These are phyloP conservation scores for Tricholoma bakamatsutake DNA, from an alignment of 768 basidiomycete genomes.

Conservation along the genomic window DNA sequence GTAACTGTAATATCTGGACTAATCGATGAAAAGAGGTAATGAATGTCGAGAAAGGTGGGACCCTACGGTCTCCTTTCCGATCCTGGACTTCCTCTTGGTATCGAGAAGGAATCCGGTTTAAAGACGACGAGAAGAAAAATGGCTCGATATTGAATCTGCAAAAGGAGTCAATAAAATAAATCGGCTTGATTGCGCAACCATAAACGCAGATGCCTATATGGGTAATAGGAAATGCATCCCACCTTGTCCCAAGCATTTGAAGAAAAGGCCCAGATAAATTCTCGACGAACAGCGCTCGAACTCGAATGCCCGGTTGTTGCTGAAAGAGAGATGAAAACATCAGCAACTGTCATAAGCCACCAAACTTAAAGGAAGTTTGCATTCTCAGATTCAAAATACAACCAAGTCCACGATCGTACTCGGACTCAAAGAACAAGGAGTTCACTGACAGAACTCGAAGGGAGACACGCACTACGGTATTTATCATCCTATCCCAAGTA, in stretches of 20 bases:
- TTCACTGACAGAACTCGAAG: background rate
- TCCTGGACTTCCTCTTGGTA: constrained; percentile 44
- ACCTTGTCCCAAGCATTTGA: constrained; percentile 59
- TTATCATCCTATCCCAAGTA: constrained; percentile 33
- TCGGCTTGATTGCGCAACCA: background rate
- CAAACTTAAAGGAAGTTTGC: too few relatives aligned
- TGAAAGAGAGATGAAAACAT: constrained; percentile 10
- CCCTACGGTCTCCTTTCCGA: constrained; percentile 47
- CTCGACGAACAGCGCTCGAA: constrained; percentile 50
- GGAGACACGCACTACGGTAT: constrained; percentile 26
- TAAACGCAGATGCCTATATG: background rate
- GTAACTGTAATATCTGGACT: constrained; percentile 52
- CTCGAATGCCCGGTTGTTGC: constrained; percentile 32
- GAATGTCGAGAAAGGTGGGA: background rate
- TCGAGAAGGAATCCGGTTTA: constrained; percentile 64
- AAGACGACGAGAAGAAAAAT: constrained; percentile 62
- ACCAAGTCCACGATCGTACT: too few relatives aligned
- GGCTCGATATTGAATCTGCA: constrained; percentile 54
- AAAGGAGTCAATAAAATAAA: background rate
- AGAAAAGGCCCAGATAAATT: constrained; percentile 46
- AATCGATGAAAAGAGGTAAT: background rate
- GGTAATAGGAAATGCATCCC: constrained; percentile 7
- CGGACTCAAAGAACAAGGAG: background rate
- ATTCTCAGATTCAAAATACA: too few relatives aligned
- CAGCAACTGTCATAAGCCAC: background rate